Base-by-base conservation (phyloP, 352 stramenopile species). In the Sclerospora graminicola region DNA sequence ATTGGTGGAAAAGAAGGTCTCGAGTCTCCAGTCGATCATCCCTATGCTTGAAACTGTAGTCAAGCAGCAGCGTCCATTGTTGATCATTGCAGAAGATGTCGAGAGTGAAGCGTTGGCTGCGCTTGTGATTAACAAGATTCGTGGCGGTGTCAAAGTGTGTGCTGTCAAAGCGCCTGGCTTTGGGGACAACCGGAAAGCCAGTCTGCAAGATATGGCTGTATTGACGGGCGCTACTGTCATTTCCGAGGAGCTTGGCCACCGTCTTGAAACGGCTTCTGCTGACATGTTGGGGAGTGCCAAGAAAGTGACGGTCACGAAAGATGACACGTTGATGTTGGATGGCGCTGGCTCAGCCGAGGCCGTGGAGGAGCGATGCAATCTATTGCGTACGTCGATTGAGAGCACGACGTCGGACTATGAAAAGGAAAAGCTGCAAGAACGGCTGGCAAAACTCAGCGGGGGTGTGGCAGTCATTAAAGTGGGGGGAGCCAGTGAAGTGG, bases 11-110 rank as follows among this genome's bases (percentile, higher is more conserved):
- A 98, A 98, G 91, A 99, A 99, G 82, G 87, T 99, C 40, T 97
- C 85, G 60, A 96, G 74, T 60, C 73, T 99, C 27, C 88, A 98
- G 73, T 56, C 60, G 57, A 87, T 99, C 54, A 89, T 99, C 49
- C 95, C 96, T 6, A 69, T 99, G 23, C 80, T 99, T 32, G 97
- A 99, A 70, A 84, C 65, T 15, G 88, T 98, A 32, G 94, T 99
- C 54, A 98, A 99, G 82, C 75, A 78, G 47, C 87, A 98, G 66
- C 75, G 88, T 20, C 96, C 95, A 45, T 71, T 99, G 20, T 60
- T 99, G n/a, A 99, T 99, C 74, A 89, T 99, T 41, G 96, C 97
- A 1, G 97, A 99, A 66, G 97, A 99, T 63, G 96, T 99, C 2
- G 96, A 99, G 64, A 96, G 78, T 48, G 97, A 99, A 66, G 97